A percentile compares a stretch with the other conserved stretches of the same genome.
Conservation (phyloP, 2,329 filamentous ascomycete species). For the Aspergillus vadensis region DNA sequence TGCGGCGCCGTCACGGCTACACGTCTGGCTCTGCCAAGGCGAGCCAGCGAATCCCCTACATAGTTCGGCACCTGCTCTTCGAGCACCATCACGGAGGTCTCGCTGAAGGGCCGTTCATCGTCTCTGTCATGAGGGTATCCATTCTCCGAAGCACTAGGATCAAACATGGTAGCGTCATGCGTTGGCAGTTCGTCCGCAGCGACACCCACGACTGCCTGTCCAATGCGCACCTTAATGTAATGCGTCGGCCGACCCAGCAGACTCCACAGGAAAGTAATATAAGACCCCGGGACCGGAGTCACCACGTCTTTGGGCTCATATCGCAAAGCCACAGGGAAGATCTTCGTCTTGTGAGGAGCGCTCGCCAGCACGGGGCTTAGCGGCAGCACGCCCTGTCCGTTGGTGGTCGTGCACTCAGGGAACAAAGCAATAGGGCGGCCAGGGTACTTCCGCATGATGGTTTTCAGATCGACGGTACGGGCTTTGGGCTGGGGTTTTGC, state of each 20-base stretch:
- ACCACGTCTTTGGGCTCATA: slow-evolving; percentile 90
- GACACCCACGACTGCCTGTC: slow-evolving; percentile 62
- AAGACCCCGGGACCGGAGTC: slow-evolving; percentile 78
- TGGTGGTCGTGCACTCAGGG: slow-evolving; percentile 91
- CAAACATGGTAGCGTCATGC: too few relatives aligned
- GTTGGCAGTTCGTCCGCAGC: slow-evolving; percentile 25
- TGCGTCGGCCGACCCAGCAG: slow-evolving; percentile 83
- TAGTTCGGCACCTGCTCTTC: slow-evolving; percentile 74
- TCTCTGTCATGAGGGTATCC: slow-evolving; percentile 46
- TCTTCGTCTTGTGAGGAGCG: slow-evolving; percentile 66
- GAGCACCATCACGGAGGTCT: slow-evolving; percentile 32
- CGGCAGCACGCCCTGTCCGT: slow-evolving; percentile 85
- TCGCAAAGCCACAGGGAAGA: slow-evolving; percentile 87
- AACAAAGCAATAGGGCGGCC: slow-evolving; percentile 80
- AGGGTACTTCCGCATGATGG: slow-evolving; percentile 68
- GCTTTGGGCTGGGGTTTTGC: slow-evolving; percentile 50
- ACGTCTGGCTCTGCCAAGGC: slow-evolving; percentile 82
- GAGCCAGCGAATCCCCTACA: slow-evolving; percentile 82
- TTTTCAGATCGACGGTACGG: slow-evolving; percentile 61
- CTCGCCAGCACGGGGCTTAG: slow-evolving; percentile 76
- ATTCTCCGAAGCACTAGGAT: slow-evolving; percentile 18
- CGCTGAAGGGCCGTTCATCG: neutral
- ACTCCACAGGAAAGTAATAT: slow-evolving; percentile 77
- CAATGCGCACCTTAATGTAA: slow-evolving; percentile 87
- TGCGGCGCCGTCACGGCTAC: slow-evolving; percentile 82